Evolutionary conservation across 768 basidiomycete genomes (phyloP), one percentile per base, ranked within the genome.

Genomic region (Tephrocybe sp.): DNA sequence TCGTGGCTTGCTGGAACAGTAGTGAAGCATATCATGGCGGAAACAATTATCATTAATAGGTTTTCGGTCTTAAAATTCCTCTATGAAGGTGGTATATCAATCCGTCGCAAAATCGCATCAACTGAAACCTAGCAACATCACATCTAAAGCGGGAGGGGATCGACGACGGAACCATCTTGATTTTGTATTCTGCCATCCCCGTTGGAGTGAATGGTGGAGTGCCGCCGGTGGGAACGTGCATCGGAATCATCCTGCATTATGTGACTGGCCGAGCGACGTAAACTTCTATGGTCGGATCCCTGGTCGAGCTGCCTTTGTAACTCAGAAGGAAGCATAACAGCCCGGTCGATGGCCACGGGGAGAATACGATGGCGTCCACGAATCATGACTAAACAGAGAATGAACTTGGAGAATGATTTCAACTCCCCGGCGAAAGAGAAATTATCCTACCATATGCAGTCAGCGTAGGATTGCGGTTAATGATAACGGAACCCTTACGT

Each of bases 301-400:
- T 49, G 36, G 29, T 60, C 60, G 39, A 64, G 59, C 18, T 59
- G 52, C 29, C 64, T 65, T 52, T 73, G 58, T 51, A 79, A 79
- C 49, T 91, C 90, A 29, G 71, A 72, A 0, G 91, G 92, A 15
- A 94, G 74, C 62, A 94, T 76, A 44, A 94, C 79, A 0, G 93
- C 90, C 45, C 93, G 82, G 66, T 93, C 91, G 40, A 94, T 91
- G 8, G 90, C 91, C 18, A 89, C 85, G 0, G 91, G 91, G 6
- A 93, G 70, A 30, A 91, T 91, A 40, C 94, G 85, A 65, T 97
- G 94, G 11, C 92, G 80, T 7, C 94, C 93, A 49, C 97, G 88
- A 53, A 99, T 77, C 91, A 98, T 98, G 57, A 98, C 92, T 9
- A 80, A 65, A 61, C 83, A 85, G 22, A 97, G 57, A 49, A 98